Conservation (phyloP, 2,329 filamentous ascomycete species). For the Penicillium crustosum region DNA sequence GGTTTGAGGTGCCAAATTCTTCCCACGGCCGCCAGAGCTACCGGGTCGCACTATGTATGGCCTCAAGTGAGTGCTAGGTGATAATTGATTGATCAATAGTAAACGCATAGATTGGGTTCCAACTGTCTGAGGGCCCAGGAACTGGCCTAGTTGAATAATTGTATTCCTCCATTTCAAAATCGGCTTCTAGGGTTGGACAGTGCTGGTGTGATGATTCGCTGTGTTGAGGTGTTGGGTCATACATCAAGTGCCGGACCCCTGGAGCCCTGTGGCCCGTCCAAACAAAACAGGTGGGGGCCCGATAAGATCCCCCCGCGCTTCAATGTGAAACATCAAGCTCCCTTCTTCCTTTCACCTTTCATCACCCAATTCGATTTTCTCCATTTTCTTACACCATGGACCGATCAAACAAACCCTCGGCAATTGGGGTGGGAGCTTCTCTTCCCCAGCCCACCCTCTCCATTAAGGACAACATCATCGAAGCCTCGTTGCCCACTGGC, state of each 20-base stretch:
- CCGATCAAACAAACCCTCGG: slow-evolving; percentile 77
- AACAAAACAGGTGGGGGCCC: slow-evolving; percentile 6
- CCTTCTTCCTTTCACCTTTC: not conserved
- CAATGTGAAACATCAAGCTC: not conserved
- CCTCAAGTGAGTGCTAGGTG: no score
- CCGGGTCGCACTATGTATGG: no score
- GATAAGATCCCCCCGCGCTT: slow-evolving; percentile 8
- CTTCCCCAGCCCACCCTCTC: slow-evolving; percentile 75
- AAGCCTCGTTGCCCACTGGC: slow-evolving; percentile 79
- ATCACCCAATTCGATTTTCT: slow-evolving; percentile 1
- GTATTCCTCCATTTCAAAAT: no score
- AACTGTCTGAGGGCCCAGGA: no score
- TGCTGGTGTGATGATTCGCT: no score
- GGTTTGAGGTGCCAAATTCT: no score
- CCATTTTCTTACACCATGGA: slow-evolving; percentile 56
- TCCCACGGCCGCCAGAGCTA: no score
- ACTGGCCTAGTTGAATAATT: no score
- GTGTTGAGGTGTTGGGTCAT: no score
- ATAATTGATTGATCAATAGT: no score
- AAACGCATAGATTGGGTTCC: no score
- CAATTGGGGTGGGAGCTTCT: slow-evolving; percentile 71
- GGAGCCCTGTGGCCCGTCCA: not conserved
- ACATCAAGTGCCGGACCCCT: not conserved
- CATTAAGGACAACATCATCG: slow-evolving; percentile 70
- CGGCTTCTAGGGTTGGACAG: no score